A percentile compares a stretch with the other conserved stretches of the same genome.
Conservation (phyloP, 139 green algal genomes). For the Raphidocelis subcapitata region DNA sequence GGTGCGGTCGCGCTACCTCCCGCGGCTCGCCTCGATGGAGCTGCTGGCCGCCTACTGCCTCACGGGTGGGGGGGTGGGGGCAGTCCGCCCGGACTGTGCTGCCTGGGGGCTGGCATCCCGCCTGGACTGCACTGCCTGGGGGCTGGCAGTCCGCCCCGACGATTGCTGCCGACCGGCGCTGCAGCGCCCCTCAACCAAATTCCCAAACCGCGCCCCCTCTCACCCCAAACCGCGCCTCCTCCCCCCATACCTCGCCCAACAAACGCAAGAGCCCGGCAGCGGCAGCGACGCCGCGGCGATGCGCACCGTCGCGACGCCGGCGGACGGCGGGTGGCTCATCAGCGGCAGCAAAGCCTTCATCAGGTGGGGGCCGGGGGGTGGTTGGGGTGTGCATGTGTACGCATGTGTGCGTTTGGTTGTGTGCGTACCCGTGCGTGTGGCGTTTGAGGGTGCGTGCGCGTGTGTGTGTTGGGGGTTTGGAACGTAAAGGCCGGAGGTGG, state of each 20-base stretch:
- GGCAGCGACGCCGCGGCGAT: constrained; percentile 75
- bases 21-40: constrained; percentile 58
- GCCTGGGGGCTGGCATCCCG: not conserved
- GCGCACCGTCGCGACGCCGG: constrained; percentile 46
- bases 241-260: not conserved
- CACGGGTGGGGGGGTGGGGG: constrained; percentile 42
- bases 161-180: no score
- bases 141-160: no score
- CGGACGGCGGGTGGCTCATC: constrained; percentile 29
- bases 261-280: constrained; percentile 50
- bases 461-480: no score
- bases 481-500: no score
- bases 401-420: constrained; percentile 1
- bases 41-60: constrained; percentile 82
- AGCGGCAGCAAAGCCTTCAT: constrained; percentile 35
- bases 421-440: constrained; percentile 7
- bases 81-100: no score
- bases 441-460: no score
- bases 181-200: no score
- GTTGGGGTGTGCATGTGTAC: constrained; percentile 7
- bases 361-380: not conserved
- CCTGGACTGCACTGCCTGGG: no score
- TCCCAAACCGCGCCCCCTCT: no score
- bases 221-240: no score
- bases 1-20: constrained; percentile 45